Conservation (phyloP, 148 eudicot species). For the Selenicereus undatus region DNA sequence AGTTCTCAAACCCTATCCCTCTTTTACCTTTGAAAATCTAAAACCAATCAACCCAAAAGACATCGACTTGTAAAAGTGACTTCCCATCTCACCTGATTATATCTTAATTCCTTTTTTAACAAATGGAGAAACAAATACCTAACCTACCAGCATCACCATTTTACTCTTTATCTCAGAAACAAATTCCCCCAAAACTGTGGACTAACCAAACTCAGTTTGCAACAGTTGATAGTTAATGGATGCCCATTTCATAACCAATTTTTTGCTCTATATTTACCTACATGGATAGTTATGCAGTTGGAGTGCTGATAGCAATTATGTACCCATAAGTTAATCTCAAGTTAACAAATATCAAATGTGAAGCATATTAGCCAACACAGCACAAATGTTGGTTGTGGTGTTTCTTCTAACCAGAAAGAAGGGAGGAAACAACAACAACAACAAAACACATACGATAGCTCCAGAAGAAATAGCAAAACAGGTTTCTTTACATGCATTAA, state of each 20-base stretch:
- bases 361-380: neutral
- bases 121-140: neutral
- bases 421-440: too few relatives aligned
- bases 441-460: too few relatives aligned
- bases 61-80: neutral
- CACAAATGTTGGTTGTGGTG: too few relatives aligned
- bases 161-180: neutral
- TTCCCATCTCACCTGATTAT: neutral
- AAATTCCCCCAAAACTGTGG: neutral
- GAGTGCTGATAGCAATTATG: neutral
- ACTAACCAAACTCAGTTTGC: neutral
- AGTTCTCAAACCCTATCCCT: neutral
- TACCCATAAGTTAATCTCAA: neutral
- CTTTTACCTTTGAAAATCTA: neutral
- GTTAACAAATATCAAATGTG: neutral
- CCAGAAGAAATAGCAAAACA: too few relatives aligned
- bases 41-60: neutral
- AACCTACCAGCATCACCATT: neutral
- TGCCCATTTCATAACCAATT: neutral
- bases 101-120: neutral
- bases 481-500: neutral
- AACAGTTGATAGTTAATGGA: neutral
- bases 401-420: too few relatives aligned
- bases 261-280: neutral
- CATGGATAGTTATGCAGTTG: neutral